phyloP scores from a whole-genome alignment of 2,329 filamentous ascomycete genomes.

The Zalaria obscura region DNA sequence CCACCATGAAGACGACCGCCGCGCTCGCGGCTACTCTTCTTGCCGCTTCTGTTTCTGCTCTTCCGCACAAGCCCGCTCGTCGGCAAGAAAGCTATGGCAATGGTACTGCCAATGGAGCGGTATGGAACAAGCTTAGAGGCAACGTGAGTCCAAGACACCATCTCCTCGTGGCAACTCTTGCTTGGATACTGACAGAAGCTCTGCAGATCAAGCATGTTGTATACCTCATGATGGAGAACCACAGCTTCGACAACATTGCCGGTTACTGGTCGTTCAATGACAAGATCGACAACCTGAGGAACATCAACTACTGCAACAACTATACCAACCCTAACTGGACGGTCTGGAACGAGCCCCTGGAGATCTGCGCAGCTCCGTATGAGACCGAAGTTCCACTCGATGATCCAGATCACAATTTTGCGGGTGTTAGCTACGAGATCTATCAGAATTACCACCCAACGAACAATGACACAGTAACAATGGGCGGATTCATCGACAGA shows the following conservation, averaged over 20 bases:
- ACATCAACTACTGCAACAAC: constrained; percentile 21
- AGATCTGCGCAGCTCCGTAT: constrained; percentile 21
- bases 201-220: constrained; percentile 17
- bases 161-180: background rate
- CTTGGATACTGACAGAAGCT: constrained; percentile 2
- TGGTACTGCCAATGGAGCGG: background rate
- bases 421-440: constrained; percentile 19
- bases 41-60: constrained; percentile 1
- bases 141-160: background rate
- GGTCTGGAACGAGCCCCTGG: constrained; percentile 20
- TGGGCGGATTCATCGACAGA: constrained; percentile 25
- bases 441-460: constrained; percentile 23
- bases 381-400: constrained; percentile 21
- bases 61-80: background rate
- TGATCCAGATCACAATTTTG: constrained; percentile 20
- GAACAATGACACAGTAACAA: constrained; percentile 21
- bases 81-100: background rate
- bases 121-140: constrained; percentile 2
- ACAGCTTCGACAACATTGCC: constrained; percentile 26
- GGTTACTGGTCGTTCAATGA: constrained; percentile 24
- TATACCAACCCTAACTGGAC: constrained; percentile 25
- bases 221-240: constrained; percentile 25
- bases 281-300: constrained; percentile 22
- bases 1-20: constrained; percentile 1
- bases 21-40: background rate